Conservation (phyloP, 352 stramenopile species). For the Phytophthora rubi region DNA sequence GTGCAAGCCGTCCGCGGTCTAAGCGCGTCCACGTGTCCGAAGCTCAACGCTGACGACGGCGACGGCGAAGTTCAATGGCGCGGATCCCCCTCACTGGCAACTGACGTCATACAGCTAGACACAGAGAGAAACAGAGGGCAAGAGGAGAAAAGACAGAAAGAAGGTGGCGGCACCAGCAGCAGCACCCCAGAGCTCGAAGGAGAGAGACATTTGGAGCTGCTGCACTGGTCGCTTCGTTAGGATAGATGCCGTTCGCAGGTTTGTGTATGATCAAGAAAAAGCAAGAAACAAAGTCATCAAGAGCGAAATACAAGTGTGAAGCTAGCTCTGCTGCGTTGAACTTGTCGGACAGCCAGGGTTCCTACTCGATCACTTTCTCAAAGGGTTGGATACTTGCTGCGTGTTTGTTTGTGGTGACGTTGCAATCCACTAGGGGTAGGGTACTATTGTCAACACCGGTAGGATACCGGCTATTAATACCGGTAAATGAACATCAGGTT, state of each 20-base stretch:
- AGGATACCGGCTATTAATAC: neutral
- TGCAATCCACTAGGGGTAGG: neutral
- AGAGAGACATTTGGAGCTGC: slow-evolving; percentile 27
- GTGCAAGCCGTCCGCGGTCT: slow-evolving; percentile 70
- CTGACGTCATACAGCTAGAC: slow-evolving; percentile 28
- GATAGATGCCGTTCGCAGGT: slow-evolving; percentile 43
- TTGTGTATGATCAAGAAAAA: slow-evolving; percentile 39
- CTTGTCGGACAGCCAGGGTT: neutral
- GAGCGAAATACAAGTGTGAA: slow-evolving; percentile 24
- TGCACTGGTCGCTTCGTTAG: slow-evolving; percentile 39
- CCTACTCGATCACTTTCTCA: neutral
- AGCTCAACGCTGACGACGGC: slow-evolving; percentile 30
- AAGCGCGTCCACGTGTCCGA: slow-evolving; percentile 24
- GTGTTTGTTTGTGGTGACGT: neutral
- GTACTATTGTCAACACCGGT: neutral
- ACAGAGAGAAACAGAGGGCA: slow-evolving; percentile 20
- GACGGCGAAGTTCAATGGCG: slow-evolving; percentile 21
- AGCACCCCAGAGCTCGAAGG: slow-evolving; percentile 16
- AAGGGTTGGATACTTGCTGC: neutral
- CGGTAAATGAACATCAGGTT: neutral
- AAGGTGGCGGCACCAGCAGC: slow-evolving; percentile 30
- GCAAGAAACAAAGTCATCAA: slow-evolving; percentile 35
- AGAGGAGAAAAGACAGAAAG: slow-evolving; percentile 27
- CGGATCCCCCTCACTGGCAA: slow-evolving; percentile 14
- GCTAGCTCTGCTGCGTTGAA: slow-evolving; percentile 1